A percentile compares a stretch with the other conserved stretches of the same genome.
Evolutionary conservation across 2,329 filamentous ascomycete species (phyloP).

Genomic region (Nemania sp.): DNA sequence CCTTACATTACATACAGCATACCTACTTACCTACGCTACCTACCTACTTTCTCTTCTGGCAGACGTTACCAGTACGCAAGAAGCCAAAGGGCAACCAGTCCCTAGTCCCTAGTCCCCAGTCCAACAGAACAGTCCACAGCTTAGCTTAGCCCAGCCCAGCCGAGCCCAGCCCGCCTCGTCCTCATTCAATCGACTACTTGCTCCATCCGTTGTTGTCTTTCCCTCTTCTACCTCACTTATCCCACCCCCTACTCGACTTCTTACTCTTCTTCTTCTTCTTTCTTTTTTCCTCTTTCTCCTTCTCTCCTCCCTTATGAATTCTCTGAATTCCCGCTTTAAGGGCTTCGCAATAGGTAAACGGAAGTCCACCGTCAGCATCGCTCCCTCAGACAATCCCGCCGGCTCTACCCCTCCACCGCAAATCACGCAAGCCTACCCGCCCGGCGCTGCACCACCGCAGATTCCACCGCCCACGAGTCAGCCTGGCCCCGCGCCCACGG

Average conservation of each 20-base stretch:
- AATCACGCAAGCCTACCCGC: constrained; percentile 62
- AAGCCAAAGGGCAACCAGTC: not conserved
- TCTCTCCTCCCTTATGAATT: constrained; percentile 71
- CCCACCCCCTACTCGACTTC: constrained; percentile 19
- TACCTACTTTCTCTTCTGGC: not conserved
- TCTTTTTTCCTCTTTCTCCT: constrained; percentile 40
- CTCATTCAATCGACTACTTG: constrained; percentile 24
- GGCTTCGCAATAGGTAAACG: constrained; percentile 85
- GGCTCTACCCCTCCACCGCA: constrained; percentile 59
- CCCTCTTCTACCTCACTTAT: constrained; percentile 15
- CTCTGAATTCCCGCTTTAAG: constrained; percentile 83
- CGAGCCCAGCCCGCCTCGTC: constrained; percentile 29
- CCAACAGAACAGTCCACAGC: no score
- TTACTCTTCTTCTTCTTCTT: constrained; percentile 39
- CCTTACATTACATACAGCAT: not conserved
- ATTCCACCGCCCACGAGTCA: constrained; percentile 51
- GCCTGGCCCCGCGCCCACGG: constrained; percentile 54
- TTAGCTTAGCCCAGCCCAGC: constrained; percentile 1
- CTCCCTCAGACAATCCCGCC: constrained; percentile 58
- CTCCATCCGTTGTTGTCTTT: constrained; percentile 20
- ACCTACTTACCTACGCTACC: no score
- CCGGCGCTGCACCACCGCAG: constrained; percentile 35
- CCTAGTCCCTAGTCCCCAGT: no score
- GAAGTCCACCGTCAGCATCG: constrained; percentile 74
- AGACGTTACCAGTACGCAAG: constrained; percentile 2